Base-by-base conservation (phyloP, 768 basidiomycete genomes). In the Boletus rubescentipes region DNA sequence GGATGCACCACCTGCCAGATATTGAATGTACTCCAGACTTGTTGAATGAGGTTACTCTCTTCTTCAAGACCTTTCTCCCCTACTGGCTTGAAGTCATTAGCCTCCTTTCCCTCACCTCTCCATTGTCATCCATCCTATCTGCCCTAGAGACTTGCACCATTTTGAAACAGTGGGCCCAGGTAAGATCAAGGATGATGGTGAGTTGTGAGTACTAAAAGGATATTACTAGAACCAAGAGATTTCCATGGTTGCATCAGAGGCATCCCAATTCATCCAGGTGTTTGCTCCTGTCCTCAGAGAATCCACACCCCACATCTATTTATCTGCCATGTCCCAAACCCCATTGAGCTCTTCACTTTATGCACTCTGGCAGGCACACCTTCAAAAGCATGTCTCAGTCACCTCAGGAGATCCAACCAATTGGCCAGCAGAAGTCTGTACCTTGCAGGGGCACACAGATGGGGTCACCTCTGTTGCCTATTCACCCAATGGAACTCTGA, bases 81-180 rank as follows among this genome's bases (percentile, higher is more conserved):
- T 49, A 32, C 38, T 50, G 31, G 43, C 48, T 40, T 32, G 75
- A 75, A 46, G 68, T 64, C 3, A 54, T 76, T 7, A 49, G 61
- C 18, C 46, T 62, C 2, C 44, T 55, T 20, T 48, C 53, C 37
- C 10, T 45, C 11, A 23, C 15, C 43, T 48, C 45, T 7, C 47
- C 46, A 21, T 12, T 10, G 10, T 35, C 34, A 8, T 32, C 20
- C 16, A 43, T 43, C 9, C 18, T 21, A 29, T 32, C 41, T 37
- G 41, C 46, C 20, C 1, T 35, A 35, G 18, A 54, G 16, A 49
- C 31, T 14, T 55, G 48, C 16, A 29, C 14, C 4, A 50, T 35
- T n/a, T 11, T 46, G 4, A 10, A 5, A 21, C 11, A 9, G 8
- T 54, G 53, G 46, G 39, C 10, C 31, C 48, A 54, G 46, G 53